These are phyloP conservation scores for Aspergillus japonicus DNA, from an alignment of 2,329 filamentous ascomycete species.

Conservation along the genomic window DNA sequence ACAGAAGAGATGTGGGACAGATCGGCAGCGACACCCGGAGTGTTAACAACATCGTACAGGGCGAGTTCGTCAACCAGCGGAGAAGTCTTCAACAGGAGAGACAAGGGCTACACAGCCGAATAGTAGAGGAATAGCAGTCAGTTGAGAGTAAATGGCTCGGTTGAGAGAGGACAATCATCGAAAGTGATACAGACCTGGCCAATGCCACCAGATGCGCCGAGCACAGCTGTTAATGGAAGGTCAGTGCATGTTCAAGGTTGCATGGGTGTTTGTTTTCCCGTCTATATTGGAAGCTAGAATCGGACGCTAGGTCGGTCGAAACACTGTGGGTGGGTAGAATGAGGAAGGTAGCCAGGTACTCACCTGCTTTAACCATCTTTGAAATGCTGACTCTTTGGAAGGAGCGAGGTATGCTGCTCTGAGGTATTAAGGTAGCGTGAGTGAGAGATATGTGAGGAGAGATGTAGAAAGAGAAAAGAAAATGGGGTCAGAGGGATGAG, in stretches of 20 bases:
- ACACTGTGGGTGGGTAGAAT: not conserved
- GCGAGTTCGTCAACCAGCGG: constrained; percentile 87
- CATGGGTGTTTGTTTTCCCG: not conserved
- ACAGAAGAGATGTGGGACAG: constrained; percentile 94
- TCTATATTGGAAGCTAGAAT: not conserved
- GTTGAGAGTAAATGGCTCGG: not conserved
- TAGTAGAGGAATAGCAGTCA: not conserved
- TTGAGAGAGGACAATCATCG: constrained; percentile 5
- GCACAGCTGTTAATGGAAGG: constrained; percentile 59
- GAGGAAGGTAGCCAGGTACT: constrained; percentile 11
- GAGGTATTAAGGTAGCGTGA: constrained; percentile 1
- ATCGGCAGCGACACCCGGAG: constrained; percentile 91
- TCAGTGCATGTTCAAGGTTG: constrained; percentile 18
- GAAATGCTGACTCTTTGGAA: constrained; percentile 9
- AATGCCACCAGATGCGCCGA: constrained; percentile 97
- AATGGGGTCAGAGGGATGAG: constrained; percentile 8
- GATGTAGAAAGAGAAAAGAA: not conserved
- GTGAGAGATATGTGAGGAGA: not conserved
- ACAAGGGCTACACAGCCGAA: constrained; percentile 70
- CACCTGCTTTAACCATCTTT: constrained; percentile 52
- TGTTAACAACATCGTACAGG: constrained; percentile 99
- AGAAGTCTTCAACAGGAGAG: constrained; percentile 89
- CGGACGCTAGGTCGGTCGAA: not conserved
- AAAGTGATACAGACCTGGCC: constrained; percentile 70
- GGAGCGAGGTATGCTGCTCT: constrained; percentile 1